Evolutionary conservation across 2,329 filamentous ascomycete species (phyloP).

Genomic region (Pseudocercospora musae): DNA sequence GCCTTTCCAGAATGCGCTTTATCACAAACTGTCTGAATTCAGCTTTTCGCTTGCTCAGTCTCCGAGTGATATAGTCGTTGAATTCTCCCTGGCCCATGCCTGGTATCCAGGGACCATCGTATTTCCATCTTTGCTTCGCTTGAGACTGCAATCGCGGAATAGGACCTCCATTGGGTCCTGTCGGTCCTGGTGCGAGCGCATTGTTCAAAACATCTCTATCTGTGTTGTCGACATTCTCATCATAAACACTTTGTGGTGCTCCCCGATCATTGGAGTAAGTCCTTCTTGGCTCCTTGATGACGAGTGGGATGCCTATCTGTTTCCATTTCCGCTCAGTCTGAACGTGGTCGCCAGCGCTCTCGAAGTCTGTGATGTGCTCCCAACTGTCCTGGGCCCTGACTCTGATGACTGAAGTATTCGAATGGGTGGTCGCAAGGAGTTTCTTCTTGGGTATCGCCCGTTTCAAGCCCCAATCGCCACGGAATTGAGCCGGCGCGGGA

Average conservation of each 20-base stretch:
- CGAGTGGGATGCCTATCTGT: slow-evolving; percentile 72
- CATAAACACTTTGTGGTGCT: slow-evolving; percentile 38
- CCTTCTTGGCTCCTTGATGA: slow-evolving; percentile 41
- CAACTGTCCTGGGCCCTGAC: slow-evolving; percentile 76
- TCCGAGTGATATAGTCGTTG: slow-evolving; percentile 43
- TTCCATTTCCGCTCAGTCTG: slow-evolving; percentile 81
- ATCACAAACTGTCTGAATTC: slow-evolving; percentile 34
- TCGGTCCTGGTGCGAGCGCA: background rate
- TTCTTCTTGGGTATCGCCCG: slow-evolving; percentile 69
- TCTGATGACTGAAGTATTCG: slow-evolving; percentile 70
- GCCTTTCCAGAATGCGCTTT: slow-evolving; percentile 22
- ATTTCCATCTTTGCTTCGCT: slow-evolving; percentile 51
- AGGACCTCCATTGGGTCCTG: background rate
- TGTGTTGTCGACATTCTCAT: slow-evolving; percentile 46
- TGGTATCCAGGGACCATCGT: slow-evolving; percentile 57
- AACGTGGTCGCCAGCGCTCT: slow-evolving; percentile 76
- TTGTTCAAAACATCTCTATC: slow-evolving; percentile 19
- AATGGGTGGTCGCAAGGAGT: slow-evolving; percentile 57
- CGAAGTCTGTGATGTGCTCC: slow-evolving; percentile 87
- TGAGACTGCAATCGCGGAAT: background rate
- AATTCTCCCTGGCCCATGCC: slow-evolving; percentile 57
- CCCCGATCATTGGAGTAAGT: slow-evolving; percentile 13
- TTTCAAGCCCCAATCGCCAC: slow-evolving; percentile 93
- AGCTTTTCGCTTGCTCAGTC: slow-evolving; percentile 37
- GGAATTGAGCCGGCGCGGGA: slow-evolving; percentile 65